These are phyloP conservation scores for Fusarium hainanense DNA, from an alignment of 2,329 filamentous ascomycete genomes.

Conservation along the genomic window DNA sequence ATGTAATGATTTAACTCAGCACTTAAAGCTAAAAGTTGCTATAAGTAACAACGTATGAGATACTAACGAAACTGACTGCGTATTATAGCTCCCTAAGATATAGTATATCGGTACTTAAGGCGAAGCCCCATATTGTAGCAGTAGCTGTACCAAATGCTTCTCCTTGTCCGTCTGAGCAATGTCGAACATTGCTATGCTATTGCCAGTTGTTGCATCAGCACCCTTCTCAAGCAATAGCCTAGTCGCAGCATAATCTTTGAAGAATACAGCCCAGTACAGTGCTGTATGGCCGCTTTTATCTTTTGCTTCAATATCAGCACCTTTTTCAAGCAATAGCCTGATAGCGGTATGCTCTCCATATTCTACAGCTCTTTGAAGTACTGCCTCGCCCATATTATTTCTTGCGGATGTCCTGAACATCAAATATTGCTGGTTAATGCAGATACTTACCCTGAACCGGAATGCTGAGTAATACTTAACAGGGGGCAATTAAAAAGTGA, in stretches of 20 bases:
- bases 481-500: too few species aligned
- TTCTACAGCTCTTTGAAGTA: too few species aligned
- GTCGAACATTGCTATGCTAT: neutral
- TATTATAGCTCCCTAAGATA: fast-evolving
- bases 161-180: neutral
- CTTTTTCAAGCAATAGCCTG: neutral
- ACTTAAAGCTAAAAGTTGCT: too few species aligned
- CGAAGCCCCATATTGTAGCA: neutral
- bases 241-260: fast-evolving
- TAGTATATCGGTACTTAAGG: neutral
- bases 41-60: too few species aligned
- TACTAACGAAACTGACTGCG: too few species aligned
- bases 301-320: neutral
- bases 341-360: too few species aligned
- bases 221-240: neutral
- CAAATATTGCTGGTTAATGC: too few species aligned
- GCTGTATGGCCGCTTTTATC: neutral
- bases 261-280: fast-evolving
- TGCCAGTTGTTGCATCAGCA: neutral
- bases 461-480: too few species aligned
- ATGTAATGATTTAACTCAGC: too few species aligned
- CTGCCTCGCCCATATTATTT: too few species aligned
- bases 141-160: neutral
- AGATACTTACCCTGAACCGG: too few species aligned
- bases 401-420: too few species aligned